Conservation (phyloP, 768 basidiomycete species). For the Leccinum aurantiacum region DNA sequence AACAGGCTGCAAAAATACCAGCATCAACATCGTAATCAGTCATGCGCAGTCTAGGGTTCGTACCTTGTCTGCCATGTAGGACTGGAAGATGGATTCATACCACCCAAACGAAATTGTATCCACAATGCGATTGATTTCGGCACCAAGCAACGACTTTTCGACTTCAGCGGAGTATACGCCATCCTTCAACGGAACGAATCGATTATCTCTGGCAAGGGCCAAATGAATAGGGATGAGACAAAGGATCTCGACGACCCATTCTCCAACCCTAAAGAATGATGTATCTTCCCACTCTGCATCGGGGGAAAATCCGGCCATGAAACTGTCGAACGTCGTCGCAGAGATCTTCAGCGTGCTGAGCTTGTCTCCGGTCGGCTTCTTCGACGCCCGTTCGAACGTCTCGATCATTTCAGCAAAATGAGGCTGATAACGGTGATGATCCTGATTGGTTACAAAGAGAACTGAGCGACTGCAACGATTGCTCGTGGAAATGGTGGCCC, state of each 20-base stretch:
- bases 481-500: conserved; percentile 40
- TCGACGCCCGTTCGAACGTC: conserved; percentile 47
- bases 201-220: conserved; percentile 58
- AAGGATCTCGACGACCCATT: conserved; percentile 61
- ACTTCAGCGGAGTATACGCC: conserved; percentile 48
- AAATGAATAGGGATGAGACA: conserved; percentile 67
- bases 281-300: conserved; percentile 21
- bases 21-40: neutral
- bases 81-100: conserved; percentile 65
- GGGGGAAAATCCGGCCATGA: conserved; percentile 15
- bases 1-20: conserved; percentile 43
- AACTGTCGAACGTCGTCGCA: conserved; percentile 27
- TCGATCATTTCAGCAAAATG: conserved; percentile 48
- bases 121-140: conserved; percentile 55
- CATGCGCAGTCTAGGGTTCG: neutral
- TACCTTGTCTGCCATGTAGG: conserved; percentile 60
- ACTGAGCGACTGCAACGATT: conserved; percentile 36
- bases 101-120: conserved; percentile 60
- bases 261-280: conserved; percentile 47
- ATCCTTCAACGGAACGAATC: conserved; percentile 61
- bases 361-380: conserved; percentile 50
- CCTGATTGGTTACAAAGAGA: conserved; percentile 42
- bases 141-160: conserved; percentile 56
- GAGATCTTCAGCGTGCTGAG: conserved; percentile 39
- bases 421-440: conserved; percentile 34